Base-by-base conservation (phyloP, 208 protist species). In the Wallacemonas sp. region DNA sequence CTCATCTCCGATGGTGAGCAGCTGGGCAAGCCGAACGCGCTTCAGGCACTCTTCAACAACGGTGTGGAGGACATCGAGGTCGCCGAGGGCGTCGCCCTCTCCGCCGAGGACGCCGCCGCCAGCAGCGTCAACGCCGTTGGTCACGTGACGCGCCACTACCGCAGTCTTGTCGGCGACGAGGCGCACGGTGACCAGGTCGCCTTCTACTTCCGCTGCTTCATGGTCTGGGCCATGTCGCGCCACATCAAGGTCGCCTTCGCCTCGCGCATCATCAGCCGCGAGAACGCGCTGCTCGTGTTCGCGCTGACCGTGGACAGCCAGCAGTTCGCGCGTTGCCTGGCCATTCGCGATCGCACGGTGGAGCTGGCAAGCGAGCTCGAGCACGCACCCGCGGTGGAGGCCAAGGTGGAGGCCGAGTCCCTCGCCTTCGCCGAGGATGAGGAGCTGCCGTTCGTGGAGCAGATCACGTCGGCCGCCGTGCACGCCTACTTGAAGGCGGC, bases 1-100 rank as follows among this genome's bases (percentile, higher is more conserved):
- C 70, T 97, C 52, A 88, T 94, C 61, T 85, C 83, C 26, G 92
- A 97, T 65, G 92, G 83, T 41, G 92, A 97, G 73, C 88, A 97
- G 72, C 76, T 95, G 16, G 89, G 74, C 33, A 61, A 62, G 23
- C 74, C 76, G 4, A 84, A 66, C 33, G 46, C 68, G 23, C 68
- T 95, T 49, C 80, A 88, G 48, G 52, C 64, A 26, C 65, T 91
- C 56, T 95, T 88, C 55, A 66, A 85, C 72, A 80, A 78, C 61
- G 46, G 17, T 12, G 67, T 11, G 5, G 69, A 58, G 8, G 64
- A 61, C 19, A 19, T 56, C 14, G 52, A 58, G n/a, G 14, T 21
- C n/a, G 26, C 32, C 3, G 52, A 58, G 19, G 61, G 61, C 16
- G 19, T 19, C 12, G 24, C 52, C 46, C 17, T 48, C 29, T 34